phyloP scores from a whole-genome alignment of 768 basidiomycete genomes.

The Chalciporus sphaerocephalus region DNA sequence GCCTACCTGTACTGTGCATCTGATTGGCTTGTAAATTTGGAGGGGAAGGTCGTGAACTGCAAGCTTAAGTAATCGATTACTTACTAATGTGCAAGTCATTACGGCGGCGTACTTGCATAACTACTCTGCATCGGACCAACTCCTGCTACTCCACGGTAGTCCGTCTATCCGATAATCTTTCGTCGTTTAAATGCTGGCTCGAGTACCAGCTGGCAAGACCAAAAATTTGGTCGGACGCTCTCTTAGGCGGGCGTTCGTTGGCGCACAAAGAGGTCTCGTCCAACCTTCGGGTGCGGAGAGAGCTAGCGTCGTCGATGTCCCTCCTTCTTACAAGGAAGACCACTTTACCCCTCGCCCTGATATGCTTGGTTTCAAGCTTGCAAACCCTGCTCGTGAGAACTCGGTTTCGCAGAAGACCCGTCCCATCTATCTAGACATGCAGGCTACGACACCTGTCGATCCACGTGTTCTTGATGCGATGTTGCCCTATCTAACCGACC shows the following conservation, averaged over 20 bases:
- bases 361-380: conserved; percentile 86
- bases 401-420: conserved; percentile 58
- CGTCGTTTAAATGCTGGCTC: conserved; percentile 50
- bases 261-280: conserved; percentile 57
- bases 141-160: conserved; percentile 9
- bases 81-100: background rate
- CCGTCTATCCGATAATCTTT: background rate
- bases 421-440: conserved; percentile 98
- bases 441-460: conserved; percentile 98
- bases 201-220: conserved; percentile 41
- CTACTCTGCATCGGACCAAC: conserved; percentile 11
- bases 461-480: conserved; percentile 95
- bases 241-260: conserved; percentile 17
- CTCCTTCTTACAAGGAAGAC: conserved; percentile 63
- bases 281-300: conserved; percentile 81
- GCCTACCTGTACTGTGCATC: too few species aligned
- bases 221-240: conserved; percentile 27
- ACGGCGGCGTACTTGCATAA: background rate
- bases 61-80: background rate
- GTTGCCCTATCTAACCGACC: conserved; percentile 92
- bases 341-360: conserved; percentile 71
- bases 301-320: conserved; percentile 78
- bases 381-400: conserved; percentile 55
- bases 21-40: too few species aligned
- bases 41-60: too few species aligned